Conservation (phyloP, 2,329 filamentous ascomycete genomes). For the Fusarium nematophilum region DNA sequence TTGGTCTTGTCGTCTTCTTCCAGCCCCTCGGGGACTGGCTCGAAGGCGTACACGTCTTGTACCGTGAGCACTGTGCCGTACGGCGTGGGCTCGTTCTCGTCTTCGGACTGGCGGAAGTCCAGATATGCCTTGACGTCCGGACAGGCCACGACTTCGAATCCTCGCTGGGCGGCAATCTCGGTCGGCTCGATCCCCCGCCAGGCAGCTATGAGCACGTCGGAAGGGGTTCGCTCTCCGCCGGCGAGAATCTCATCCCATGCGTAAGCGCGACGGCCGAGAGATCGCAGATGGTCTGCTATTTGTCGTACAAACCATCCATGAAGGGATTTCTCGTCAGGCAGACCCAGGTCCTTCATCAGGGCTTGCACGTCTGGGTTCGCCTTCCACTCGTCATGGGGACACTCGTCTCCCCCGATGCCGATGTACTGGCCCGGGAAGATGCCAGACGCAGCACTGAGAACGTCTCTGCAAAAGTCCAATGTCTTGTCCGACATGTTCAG, state of each 20-base stretch:
- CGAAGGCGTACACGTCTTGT: slow-evolving; percentile 22
- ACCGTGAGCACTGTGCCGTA: slow-evolving; percentile 21
- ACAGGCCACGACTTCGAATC: slow-evolving; percentile 28
- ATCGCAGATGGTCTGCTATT: slow-evolving; percentile 26
- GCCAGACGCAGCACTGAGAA: slow-evolving; percentile 21
- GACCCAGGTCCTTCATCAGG: slow-evolving; percentile 21
- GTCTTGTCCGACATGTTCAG: slow-evolving; percentile 29
- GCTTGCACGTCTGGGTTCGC: slow-evolving; percentile 16
- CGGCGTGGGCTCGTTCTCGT: slow-evolving; percentile 28
- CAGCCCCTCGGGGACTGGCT: slow-evolving; percentile 20
- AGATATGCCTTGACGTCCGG: slow-evolving; percentile 28
- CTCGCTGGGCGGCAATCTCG: slow-evolving; percentile 25
- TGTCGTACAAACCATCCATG: slow-evolving; percentile 31
- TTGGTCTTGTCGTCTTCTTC: slow-evolving; percentile 8
- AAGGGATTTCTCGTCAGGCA: slow-evolving; percentile 17
- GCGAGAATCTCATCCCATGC: slow-evolving; percentile 32
- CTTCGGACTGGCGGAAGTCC: slow-evolving; percentile 33
- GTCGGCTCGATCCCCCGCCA: slow-evolving; percentile 29
- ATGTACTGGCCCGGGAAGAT: slow-evolving; percentile 25
- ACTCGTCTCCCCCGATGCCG: slow-evolving; percentile 33
- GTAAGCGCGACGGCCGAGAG: slow-evolving; percentile 23
- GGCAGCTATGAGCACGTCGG: slow-evolving; percentile 19
- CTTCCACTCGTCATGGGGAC: slow-evolving; percentile 33
- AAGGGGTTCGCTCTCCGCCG: slow-evolving; percentile 14
- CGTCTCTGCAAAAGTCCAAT: slow-evolving; percentile 27